These are phyloP conservation scores for Cordyceps javanica DNA, from an alignment of 2,329 filamentous ascomycete genomes.

Conservation along the genomic window DNA sequence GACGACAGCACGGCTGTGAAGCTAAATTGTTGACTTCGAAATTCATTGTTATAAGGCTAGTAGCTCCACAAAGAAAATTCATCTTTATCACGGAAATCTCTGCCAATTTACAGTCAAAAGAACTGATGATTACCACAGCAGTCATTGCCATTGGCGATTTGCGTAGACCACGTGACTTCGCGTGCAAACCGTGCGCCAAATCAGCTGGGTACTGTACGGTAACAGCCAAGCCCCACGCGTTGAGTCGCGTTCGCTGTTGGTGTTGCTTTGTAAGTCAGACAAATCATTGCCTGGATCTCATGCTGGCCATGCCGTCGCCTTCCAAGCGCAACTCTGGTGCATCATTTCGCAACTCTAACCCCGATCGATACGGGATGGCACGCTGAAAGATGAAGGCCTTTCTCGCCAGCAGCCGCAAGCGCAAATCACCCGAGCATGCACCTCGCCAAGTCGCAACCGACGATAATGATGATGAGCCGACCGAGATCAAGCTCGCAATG, in stretches of 20 bases:
- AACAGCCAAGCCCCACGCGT: background rate
- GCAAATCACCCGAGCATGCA: constrained; percentile 33
- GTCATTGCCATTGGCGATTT: too few species aligned
- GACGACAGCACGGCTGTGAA: too few species aligned
- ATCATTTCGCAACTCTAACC: too few species aligned
- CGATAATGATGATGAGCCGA: constrained; percentile 62
- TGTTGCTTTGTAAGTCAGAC: constrained; percentile 4
- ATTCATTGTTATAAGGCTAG: too few species aligned
- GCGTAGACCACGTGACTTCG: constrained; percentile 28
- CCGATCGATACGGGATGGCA: background rate
- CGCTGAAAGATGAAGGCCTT: constrained; percentile 49
- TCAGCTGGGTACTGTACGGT: background rate
- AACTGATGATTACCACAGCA: too few species aligned
- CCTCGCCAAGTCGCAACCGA: constrained; percentile 17
- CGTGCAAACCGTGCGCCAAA: constrained; percentile 15
- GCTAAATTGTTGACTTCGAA: too few species aligned
- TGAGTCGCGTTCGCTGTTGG: background rate
- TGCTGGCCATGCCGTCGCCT: background rate
- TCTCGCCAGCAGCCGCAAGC: constrained; percentile 46
- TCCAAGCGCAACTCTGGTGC: background rate
- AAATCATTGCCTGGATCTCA: background rate
- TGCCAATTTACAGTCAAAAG: too few species aligned
- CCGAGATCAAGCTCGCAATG: constrained; percentile 82
- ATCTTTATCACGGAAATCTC: too few species aligned
- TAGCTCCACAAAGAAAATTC: too few species aligned